phyloP scores from a whole-genome alignment of 805 yeast species.

The Pichia scutulata region DNA sequence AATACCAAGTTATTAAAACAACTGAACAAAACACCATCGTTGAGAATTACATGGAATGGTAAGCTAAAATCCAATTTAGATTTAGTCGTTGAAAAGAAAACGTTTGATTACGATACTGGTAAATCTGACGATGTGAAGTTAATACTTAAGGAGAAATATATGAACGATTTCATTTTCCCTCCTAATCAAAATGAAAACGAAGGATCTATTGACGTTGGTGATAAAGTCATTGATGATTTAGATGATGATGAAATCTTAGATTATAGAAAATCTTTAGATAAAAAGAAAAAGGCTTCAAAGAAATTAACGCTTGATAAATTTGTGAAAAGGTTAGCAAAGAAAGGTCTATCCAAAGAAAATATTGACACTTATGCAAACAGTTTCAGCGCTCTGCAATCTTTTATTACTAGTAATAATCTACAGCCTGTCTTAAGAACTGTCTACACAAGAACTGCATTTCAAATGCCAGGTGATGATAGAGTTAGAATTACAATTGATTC shows the following conservation, averaged over 20 bases:
- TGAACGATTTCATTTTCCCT: slow-evolving; percentile 54
- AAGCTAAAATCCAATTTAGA: slow-evolving; percentile 69
- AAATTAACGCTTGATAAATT: slow-evolving; percentile 36
- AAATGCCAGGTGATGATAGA: slow-evolving; percentile 95
- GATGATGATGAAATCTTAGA: slow-evolving; percentile 10
- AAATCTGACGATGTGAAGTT: slow-evolving; percentile 51
- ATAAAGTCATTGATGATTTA: slow-evolving; percentile 18
- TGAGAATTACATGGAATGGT: slow-evolving; percentile 90
- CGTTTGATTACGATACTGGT: slow-evolving; percentile 47
- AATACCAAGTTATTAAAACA: slow-evolving; percentile 72
- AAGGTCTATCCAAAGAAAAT: slow-evolving; percentile 45
- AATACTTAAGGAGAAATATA: slow-evolving; percentile 69
- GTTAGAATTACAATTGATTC: slow-evolving; percentile 87
- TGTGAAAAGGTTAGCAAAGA: slow-evolving; percentile 53
- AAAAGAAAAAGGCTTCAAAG: slow-evolving; percentile 19
- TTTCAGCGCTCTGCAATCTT: slow-evolving; percentile 53
- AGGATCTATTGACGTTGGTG: slow-evolving; percentile 2
- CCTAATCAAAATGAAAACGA: background rate
- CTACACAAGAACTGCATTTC: slow-evolving; percentile 91
- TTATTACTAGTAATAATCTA: slow-evolving; percentile 56
- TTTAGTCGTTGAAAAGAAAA: slow-evolving; percentile 72
- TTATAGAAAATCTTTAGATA: slow-evolving; percentile 4
- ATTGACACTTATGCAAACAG: slow-evolving; percentile 46
- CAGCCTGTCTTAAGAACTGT: slow-evolving; percentile 84
- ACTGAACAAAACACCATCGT: slow-evolving; percentile 53